Base-by-base conservation (phyloP, 257 asterid species). In the Plantago ovata region DNA sequence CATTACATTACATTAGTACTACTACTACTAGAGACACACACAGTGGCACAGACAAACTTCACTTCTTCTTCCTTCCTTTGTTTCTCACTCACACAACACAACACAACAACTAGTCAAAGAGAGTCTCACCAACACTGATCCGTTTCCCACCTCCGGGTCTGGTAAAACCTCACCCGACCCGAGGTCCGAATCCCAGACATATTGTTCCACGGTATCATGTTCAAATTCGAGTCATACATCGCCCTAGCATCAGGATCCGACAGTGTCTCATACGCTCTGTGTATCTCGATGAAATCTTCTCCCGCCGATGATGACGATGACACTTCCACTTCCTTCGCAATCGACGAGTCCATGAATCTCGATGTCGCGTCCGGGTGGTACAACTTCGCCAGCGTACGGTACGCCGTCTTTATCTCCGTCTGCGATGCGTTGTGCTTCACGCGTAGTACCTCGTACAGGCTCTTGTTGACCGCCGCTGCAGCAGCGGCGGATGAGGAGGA, bases 91-190 rank as follows among this genome's bases (percentile, higher is more conserved):
- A n/a, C n/a, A n/a, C n/a, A n/a, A n/a, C n/a, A n/a, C n/a, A n/a
- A n/a, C n/a, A n/a, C n/a, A n/a, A n/a, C n/a, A n/a, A n/a, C n/a
- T n/a, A n/a, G n/a, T n/a, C n/a, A n/a, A n/a, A n/a, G n/a, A n/a
- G n/a, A 3, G 21, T 21, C 24, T 79, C 78, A 90, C 98, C 98
- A 91, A 72, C 98, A 91, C 75, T 87, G 98, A 71, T 91, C 96
- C 74, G 96, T 87, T 68, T 91, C 98, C 98, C 96, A 91, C 24
- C 94, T 73, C 69, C 95, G 91, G 71, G 81, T 78, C 64, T 70
- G 67, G 66, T 83, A 72, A 55, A 57, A 72, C 65, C 80, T 82
- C 4, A 69, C 69, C 42, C 69, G 63, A 13, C 75, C 77, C n/a
- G 79, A 72, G n/a, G 62, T 59, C 73, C 65, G 62, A 28, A 54